Percentiles rank a stretch among this genome's conserved stretches.
Evolutionary conservation across 2,329 filamentous ascomycete genomes (phyloP).

Genomic region (Raffaelea deltoideospora): DNA sequence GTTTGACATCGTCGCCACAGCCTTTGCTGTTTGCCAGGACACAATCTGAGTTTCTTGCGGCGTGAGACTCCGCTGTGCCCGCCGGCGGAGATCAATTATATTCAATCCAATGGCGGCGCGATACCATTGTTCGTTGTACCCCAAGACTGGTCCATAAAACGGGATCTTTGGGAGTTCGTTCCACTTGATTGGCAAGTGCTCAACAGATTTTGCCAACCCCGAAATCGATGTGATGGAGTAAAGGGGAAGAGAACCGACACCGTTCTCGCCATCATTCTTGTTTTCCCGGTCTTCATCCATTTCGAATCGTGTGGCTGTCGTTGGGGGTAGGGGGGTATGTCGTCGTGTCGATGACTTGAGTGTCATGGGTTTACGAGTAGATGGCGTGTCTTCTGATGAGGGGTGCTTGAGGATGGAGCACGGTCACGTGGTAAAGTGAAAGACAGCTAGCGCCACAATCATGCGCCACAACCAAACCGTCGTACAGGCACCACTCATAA

Average conservation of each 20-base stretch:
- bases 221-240: conserved; percentile 4
- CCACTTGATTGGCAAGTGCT: conserved; percentile 8
- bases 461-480: too few species aligned
- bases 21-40: conserved; percentile 6
- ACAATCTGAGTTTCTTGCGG: conserved; percentile 9
- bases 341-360: too few species aligned
- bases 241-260: too few species aligned
- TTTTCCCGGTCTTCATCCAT: background rate
- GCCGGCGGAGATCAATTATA: conserved; percentile 6
- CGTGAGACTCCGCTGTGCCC: conserved; percentile 7
- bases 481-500: too few species aligned
- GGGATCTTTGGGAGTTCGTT: conserved; percentile 6
- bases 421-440: too few species aligned
- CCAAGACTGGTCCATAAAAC: conserved; percentile 4
- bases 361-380: too few species aligned
- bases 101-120: conserved; percentile 5
- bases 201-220: conserved; percentile 4
- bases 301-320: too few species aligned
- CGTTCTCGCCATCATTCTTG: background rate
- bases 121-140: conserved; percentile 6
- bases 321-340: too few species aligned
- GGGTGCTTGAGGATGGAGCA: too few species aligned
- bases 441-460: too few species aligned
- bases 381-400: too few species aligned
- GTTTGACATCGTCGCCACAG: conserved; percentile 3